Conservation (phyloP, 495 filamentous ascomycete genomes). For the Rhizodiscina lignyota region DNA sequence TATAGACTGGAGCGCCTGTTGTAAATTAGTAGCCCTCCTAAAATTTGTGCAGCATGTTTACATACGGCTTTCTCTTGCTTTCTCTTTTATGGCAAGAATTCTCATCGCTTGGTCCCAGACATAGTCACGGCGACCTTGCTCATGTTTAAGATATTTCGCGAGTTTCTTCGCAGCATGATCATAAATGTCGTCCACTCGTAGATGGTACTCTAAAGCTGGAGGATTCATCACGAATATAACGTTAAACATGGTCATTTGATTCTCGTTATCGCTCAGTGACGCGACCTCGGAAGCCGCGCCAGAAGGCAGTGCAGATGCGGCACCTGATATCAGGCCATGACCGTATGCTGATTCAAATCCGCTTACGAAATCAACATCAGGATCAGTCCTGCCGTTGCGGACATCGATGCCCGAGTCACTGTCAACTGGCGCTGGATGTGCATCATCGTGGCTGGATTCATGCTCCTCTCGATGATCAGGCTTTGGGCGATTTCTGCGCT, state of each 20-base stretch:
- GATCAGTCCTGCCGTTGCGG: constrained; percentile 11
- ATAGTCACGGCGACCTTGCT: constrained; percentile 73
- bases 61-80: constrained; percentile 34
- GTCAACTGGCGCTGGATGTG: neutral
- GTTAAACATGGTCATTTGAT: constrained; percentile 88
- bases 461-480: constrained; percentile 2
- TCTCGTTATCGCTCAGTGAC: constrained; percentile 26
- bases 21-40: constrained; percentile 7
- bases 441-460: constrained; percentile 2
- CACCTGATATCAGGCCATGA: constrained; percentile 14
- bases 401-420: neutral
- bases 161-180: constrained; percentile 79
- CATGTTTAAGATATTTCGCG: constrained; percentile 75
- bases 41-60: constrained; percentile 18
- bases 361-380: constrained; percentile 11
- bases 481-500: constrained; percentile 22
- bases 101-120: constrained; percentile 73
- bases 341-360: constrained; percentile 19
- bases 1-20: constrained; percentile 35
- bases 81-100: constrained; percentile 62
- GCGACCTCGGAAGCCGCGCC: constrained; percentile 15
- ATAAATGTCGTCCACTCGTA: constrained; percentile 64
- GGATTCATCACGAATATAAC: constrained; percentile 82
- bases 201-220: constrained; percentile 55
- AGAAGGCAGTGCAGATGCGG: constrained; percentile 8